phyloP scores from a whole-genome alignment of 2,329 filamentous ascomycete species.

The Exophiala calicioides region DNA sequence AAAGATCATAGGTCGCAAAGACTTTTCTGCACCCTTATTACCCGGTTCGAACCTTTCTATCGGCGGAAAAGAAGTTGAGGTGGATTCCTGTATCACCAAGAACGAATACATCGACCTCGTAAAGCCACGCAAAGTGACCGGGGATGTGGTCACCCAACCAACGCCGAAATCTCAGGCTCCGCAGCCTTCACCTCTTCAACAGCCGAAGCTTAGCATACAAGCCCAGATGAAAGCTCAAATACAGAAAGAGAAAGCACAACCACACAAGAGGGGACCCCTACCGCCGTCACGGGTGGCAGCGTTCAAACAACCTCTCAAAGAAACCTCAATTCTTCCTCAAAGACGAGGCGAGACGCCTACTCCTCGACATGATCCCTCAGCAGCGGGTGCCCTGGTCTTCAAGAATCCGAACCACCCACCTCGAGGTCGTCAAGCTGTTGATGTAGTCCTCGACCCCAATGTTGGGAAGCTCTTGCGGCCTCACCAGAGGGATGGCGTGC shows the following conservation, averaged over 20 bases:
- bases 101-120: constrained; percentile 16
- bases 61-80: constrained; percentile 67
- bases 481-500: constrained; percentile 69
- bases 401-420: constrained; percentile 58
- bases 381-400: constrained; percentile 66
- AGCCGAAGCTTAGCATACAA: constrained; percentile 32
- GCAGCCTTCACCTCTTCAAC: constrained; percentile 27
- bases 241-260: constrained; percentile 28
- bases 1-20: constrained; percentile 61
- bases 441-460: constrained; percentile 71
- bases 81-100: constrained; percentile 59
- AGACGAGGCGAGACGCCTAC: constrained; percentile 50
- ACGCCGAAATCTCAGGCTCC: constrained; percentile 31
- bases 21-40: constrained; percentile 58
- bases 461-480: constrained; percentile 63
- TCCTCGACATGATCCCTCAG: constrained; percentile 66
- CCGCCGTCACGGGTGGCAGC: constrained; percentile 37
- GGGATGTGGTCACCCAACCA: constrained; percentile 9
- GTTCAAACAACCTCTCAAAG: constrained; percentile 65
- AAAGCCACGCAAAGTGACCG: constrained; percentile 3
- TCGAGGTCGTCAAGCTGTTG: constrained; percentile 66
- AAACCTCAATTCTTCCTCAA: constrained; percentile 53
- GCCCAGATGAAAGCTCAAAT: constrained; percentile 31
- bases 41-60: constrained; percentile 63
- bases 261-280: too few species aligned